phyloP scores from a whole-genome alignment of 78 protist species.

The Cavenderia fasciculata region DNA sequence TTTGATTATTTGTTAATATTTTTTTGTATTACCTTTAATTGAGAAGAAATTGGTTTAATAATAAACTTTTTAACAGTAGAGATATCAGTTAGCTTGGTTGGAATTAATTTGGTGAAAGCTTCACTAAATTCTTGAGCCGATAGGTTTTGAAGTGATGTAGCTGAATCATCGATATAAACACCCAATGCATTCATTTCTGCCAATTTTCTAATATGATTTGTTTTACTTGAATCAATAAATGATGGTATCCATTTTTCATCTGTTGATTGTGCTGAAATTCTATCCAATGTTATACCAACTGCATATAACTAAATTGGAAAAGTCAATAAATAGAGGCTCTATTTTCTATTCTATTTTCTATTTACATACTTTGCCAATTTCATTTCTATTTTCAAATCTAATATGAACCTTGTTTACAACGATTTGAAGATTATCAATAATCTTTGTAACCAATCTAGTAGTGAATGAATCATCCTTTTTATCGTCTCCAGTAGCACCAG shows the following conservation, averaged over 20 bases:
- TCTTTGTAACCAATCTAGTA: constrained; percentile 56
- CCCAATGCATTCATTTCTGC: constrained; percentile 64
- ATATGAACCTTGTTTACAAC: constrained; percentile 68
- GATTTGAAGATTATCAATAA: constrained; percentile 81
- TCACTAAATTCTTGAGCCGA: constrained; percentile 28
- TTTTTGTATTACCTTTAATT: constrained; percentile 2
- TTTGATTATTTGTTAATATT: too few species aligned
- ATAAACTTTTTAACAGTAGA: constrained; percentile 29
- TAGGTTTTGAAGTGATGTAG: constrained; percentile 31
- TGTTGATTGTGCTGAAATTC: constrained; percentile 56
- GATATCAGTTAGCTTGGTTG: neutral
- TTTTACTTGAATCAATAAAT: constrained; percentile 49
- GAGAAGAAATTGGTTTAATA: constrained; percentile 72
- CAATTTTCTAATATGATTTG: constrained; percentile 40
- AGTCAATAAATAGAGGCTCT: neutral
- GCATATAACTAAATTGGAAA: constrained; percentile 25
- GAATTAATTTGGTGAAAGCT: constrained; percentile 35
- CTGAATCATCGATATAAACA: constrained; percentile 53
- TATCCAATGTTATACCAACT: constrained; percentile 60
- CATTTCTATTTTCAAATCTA: constrained; percentile 74
- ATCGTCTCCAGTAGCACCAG: neutral
- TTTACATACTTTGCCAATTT: constrained; percentile 32
- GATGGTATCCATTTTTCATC: constrained; percentile 73
- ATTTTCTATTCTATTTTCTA: neutral
- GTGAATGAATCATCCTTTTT: constrained; percentile 52